These are phyloP conservation scores for Hygrophoropsis aurantiaca DNA, from an alignment of 768 basidiomycete genomes.

Conservation along the genomic window DNA sequence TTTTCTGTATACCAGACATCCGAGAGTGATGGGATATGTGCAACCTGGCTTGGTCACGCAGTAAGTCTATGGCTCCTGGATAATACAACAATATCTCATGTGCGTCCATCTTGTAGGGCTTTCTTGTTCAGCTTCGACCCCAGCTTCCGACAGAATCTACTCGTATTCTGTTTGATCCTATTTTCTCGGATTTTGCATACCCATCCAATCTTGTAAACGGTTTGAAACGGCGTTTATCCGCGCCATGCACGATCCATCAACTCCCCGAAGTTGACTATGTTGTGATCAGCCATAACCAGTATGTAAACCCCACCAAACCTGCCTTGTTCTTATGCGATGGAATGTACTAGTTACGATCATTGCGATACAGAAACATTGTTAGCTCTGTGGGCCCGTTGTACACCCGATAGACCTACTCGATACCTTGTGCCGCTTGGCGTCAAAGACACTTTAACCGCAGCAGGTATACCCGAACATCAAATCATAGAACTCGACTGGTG, in stretches of 20 bases:
- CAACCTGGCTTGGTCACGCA: conserved; percentile 40
- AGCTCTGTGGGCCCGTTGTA: conserved; percentile 17
- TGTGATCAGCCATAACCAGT: conserved; percentile 45
- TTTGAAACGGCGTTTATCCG: conserved; percentile 27
- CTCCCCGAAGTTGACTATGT: conserved; percentile 40
- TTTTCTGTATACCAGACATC: conserved; percentile 1
- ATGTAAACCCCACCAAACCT: conserved; percentile 9
- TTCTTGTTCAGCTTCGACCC: conserved; percentile 26
- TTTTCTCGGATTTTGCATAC: conserved; percentile 36
- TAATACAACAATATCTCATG: no score
- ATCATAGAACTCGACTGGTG: conserved; percentile 44
- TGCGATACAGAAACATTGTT: conserved; percentile 36
- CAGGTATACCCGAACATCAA: conserved; percentile 30
- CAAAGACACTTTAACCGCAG: conserved; percentile 8
- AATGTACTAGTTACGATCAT: conserved; percentile 38
- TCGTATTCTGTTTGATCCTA: conserved; percentile 41
- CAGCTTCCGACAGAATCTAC: conserved; percentile 18
- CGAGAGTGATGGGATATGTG: conserved; percentile 6
- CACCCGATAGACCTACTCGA: conserved; percentile 17
- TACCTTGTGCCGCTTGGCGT: conserved; percentile 42
- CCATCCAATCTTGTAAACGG: conserved; percentile 28
- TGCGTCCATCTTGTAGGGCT: conserved; percentile 19
- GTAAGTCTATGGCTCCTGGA: conserved; percentile 14
- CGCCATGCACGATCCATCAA: conserved; percentile 37
- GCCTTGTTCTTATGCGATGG: background rate